Base-by-base conservation (phyloP, 192 early-diverging fungal genomes). In the Umbelopsis sp. region DNA sequence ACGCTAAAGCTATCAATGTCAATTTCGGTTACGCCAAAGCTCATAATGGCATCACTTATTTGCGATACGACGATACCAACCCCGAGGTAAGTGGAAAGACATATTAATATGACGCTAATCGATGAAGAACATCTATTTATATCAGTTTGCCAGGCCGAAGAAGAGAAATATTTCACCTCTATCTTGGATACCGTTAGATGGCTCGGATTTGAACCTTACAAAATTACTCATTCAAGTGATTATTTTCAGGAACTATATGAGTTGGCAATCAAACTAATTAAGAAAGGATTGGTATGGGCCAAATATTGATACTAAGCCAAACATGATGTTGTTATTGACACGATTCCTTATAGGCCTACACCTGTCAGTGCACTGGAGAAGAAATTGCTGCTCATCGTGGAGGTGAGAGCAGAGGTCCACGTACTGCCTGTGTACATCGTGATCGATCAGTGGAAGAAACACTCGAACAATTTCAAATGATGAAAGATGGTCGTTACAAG, bases 1-100 rank as follows among this genome's bases (percentile, higher is more conserved):
- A 99, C 77, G 95, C 96, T 70, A 99, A 99, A 82, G 98, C 97
- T 47, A 97, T 99, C 85, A 99, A 99, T 79, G 91, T 99, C 74
- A 99, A 97, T 85, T 99, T 99, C 91, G 98, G 97, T 50, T 98
- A 95, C 68, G 98, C 98, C 21, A 87, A 88, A 71, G 91, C 91
- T 13, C 90, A 95, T 75, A 85, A 92, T 64, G 98, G 98, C 46
- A 74, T 92, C 46, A 94, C 92, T 73, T 94, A 99, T 81, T 88
- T 99, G 67, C 81, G 87, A 45, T 88, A 85, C 47, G 87, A 88
- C 52, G 87, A 88, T 61, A 88, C 87, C 45, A 88, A 88, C 64
- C 87, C 87, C 18, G 85, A 88, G 77, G 75, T 71, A 49, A 22
- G 20, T 35, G 61, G 7, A 46, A 15, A 4, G 22, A 30, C 30